phyloP scores from a whole-genome alignment of 495 filamentous ascomycete species.

The Hyaloscypha bicolor region DNA sequence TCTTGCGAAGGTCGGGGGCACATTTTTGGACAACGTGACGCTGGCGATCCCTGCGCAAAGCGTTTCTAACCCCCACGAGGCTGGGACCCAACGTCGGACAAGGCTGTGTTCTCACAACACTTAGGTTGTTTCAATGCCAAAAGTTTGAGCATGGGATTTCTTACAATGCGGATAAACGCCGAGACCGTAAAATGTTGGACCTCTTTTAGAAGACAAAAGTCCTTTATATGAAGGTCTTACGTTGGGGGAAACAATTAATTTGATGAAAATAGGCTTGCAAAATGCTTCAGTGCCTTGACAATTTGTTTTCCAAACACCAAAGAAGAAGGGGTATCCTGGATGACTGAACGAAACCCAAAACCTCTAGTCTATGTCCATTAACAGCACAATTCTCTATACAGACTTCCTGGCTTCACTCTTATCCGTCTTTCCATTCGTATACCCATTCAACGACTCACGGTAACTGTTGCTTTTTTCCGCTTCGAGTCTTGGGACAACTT shows the following conservation, averaged over 20 bases:
- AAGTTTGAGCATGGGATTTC: background rate
- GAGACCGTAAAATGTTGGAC: background rate
- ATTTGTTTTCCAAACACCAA: background rate
- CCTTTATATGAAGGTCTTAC: background rate
- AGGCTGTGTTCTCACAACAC: background rate
- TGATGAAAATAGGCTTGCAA: background rate
- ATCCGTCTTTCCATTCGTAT: slow-evolving; percentile 11
- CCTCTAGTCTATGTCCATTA: slow-evolving; percentile 4
- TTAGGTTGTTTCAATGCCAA: background rate
- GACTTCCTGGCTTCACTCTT: slow-evolving; percentile 14
- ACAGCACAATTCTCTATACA: background rate
- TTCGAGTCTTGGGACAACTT: slow-evolving; percentile 21
- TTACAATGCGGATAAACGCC: background rate
- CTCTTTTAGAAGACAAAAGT: no score
- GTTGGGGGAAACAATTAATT: background rate
- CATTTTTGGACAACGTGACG: background rate
- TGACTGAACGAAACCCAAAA: background rate
- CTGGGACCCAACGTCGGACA: background rate
- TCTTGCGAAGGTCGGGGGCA: background rate
- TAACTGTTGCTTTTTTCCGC: slow-evolving; percentile 11
- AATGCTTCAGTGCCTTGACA: background rate
- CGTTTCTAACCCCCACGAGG: background rate
- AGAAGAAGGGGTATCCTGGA: background rate
- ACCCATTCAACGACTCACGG: slow-evolving; percentile 1
- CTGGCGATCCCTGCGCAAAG: background rate